These are phyloP conservation scores for Boeremia lycopersici DNA, from an alignment of 2,329 filamentous ascomycete genomes.

Conservation along the genomic window DNA sequence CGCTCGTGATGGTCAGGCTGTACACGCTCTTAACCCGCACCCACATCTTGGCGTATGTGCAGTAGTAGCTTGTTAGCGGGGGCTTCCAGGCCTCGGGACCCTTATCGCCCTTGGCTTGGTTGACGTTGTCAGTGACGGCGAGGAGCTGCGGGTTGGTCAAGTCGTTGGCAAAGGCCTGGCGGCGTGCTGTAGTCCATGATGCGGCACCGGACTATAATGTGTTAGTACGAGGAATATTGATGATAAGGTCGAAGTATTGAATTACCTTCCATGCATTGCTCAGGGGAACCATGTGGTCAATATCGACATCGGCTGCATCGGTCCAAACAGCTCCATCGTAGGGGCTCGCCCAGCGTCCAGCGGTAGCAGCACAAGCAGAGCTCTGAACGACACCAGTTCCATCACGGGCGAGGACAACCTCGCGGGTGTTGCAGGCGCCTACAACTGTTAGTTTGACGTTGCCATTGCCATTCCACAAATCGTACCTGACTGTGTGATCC, in stretches of 20 bases:
- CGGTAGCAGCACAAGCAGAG: slow-evolving; percentile 65
- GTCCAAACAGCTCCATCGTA: slow-evolving; percentile 78
- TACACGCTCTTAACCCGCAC: slow-evolving; percentile 79
- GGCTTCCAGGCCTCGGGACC: slow-evolving; percentile 81
- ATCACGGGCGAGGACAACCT: slow-evolving; percentile 76
- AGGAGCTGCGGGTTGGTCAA: slow-evolving; percentile 75
- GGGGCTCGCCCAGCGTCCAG: slow-evolving; percentile 72
- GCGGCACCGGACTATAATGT: slow-evolving; percentile 68
- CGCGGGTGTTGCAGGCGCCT: slow-evolving; percentile 70
- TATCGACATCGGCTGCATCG: slow-evolving; percentile 72
- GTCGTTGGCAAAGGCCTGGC: slow-evolving; percentile 78
- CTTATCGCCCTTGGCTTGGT: slow-evolving; percentile 73
- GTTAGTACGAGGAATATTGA: neutral
- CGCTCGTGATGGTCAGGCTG: slow-evolving; percentile 68
- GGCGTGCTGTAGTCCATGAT: slow-evolving; percentile 70
- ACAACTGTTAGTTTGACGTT: neutral
- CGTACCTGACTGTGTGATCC: slow-evolving; percentile 61
- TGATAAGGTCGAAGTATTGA: slow-evolving; percentile 30
- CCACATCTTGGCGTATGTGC: slow-evolving; percentile 79
- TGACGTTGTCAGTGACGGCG: slow-evolving; percentile 79
- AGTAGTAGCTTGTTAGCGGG: slow-evolving; percentile 65
- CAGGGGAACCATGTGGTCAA: slow-evolving; percentile 83
- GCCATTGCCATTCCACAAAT: neutral
- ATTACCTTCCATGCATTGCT: slow-evolving; percentile 75
- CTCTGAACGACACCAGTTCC: slow-evolving; percentile 66